phyloP scores from a whole-genome alignment of 257 asterid genomes.

The Solanum clarkiae region DNA sequence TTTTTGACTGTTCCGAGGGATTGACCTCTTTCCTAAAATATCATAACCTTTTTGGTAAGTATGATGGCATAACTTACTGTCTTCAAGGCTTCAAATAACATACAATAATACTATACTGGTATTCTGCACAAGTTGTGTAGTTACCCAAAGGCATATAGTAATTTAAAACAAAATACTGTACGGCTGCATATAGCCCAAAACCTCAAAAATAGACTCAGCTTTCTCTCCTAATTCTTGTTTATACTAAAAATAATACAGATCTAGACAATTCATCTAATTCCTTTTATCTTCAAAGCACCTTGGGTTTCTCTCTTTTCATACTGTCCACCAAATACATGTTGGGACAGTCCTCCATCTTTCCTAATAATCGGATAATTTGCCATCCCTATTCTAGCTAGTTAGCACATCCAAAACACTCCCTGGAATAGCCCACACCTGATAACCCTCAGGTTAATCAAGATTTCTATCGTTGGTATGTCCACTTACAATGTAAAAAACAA shows the following conservation, averaged over 20 bases:
- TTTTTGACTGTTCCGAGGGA: not conserved
- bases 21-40: not conserved
- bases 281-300: not conserved
- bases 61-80: not conserved
- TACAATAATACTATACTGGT: not conserved
- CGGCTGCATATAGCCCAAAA: not conserved
- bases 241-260: not conserved
- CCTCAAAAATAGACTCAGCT: not conserved
- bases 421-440: not conserved
- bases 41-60: not conserved
- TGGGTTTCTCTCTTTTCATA: not conserved
- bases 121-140: not conserved
- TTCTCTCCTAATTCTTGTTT: not conserved
- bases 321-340: not conserved
- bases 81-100: not conserved
- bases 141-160: not conserved
- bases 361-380: not conserved
- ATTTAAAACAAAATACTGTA: not conserved
- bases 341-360: not conserved
- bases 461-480: not conserved
- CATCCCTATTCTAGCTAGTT: not conserved
- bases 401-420: not conserved
- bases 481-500: not conserved
- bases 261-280: not conserved
- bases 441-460: not conserved